Evolutionary conservation across 1,284 basidiomycete genomes (phyloP), one percentile per base, ranked within the genome.

Genomic region (Trichosporon asahii): DNA sequence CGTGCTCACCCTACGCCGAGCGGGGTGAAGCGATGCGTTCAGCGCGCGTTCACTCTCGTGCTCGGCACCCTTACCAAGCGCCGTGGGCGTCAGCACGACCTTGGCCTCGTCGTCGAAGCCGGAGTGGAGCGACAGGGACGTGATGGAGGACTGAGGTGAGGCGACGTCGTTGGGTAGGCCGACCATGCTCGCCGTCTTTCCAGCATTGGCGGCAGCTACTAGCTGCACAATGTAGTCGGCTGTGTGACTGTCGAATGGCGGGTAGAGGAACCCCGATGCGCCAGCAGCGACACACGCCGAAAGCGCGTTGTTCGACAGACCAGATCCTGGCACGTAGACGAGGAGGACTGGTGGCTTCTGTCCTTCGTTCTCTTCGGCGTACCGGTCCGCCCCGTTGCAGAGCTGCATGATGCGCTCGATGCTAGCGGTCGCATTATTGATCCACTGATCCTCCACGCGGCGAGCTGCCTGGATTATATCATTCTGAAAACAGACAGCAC

Each of bases 401-500:
- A 81, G 78, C 11, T 74, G 72, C 18, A 71, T 61, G 9, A 80
- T 74, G 2, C 71, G 61, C 25, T 68, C 68, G 21, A 83, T 80
- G 65, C 77, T 78, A 8, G 76, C 72, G 12, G 80, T 44, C 1
- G 80, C 81, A 2, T 73, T 71, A 3, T 78, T 75, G 1, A 84
- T 70, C 81, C 82, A 84, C 60, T 80, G 79, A 8, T 81, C 78
- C 68, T 83, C 83, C 0, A 78, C 75, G 40, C 78, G 71, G 40
- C 75, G 74, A 0, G 81, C 83, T 8, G 80, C 74, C 15, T 83
- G 80, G 8, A 84, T 70, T 6, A 83, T 33, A 67, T 83, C 83
- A 66, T 84, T 81, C 69, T 84, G 83, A 72, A 82, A 84, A 66
- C 81, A 83, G 9, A 84, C 82, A 3, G 83, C 83, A 0, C 80